phyloP scores from a whole-genome alignment of 2,329 filamentous ascomycete species.

The Venturia oleaginea region DNA sequence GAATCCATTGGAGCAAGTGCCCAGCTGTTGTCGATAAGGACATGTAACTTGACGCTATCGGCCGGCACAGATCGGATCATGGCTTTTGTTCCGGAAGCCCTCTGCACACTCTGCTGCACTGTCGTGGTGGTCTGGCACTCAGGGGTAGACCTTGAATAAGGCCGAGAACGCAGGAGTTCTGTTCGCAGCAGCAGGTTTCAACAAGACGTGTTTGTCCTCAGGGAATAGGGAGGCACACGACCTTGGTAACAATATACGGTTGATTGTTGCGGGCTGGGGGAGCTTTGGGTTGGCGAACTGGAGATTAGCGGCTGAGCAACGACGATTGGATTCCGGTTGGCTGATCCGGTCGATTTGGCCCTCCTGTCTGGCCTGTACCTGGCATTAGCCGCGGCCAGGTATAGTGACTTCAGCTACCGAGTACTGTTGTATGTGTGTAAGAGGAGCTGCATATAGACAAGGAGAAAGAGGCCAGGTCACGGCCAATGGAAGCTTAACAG shows the following conservation, averaged over 20 bases:
- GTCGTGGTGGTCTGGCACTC: not conserved
- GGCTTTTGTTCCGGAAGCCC: slow-evolving; percentile 1
- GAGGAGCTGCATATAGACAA: not conserved
- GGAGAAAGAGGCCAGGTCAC: not conserved
- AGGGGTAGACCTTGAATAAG: not conserved
- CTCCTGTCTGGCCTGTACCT: not conserved
- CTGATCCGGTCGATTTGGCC: not conserved
- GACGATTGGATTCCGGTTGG: not conserved
- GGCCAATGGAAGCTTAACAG: not conserved
- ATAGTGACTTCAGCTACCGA: not conserved
- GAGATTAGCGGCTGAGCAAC: not conserved
- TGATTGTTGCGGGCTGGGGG: not conserved
- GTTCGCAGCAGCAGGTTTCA: not conserved
- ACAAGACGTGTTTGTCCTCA: not conserved
- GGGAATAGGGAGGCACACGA: not conserved
- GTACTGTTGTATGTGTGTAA: not conserved
- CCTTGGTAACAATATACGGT: not conserved
- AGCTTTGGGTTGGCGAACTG: not conserved
- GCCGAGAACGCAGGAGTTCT: not conserved
- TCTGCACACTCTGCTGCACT: not conserved
- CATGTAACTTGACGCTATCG: too few relatives aligned
- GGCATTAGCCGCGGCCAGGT: not conserved
- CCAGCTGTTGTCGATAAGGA: not conserved
- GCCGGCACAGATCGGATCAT: slow-evolving; percentile 2
- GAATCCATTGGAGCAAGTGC: not conserved